A percentile compares a stretch with the other conserved stretches of the same genome.
phyloP scores from a whole-genome alignment of 768 basidiomycete species.

The Pleurotus tuber-regium region DNA sequence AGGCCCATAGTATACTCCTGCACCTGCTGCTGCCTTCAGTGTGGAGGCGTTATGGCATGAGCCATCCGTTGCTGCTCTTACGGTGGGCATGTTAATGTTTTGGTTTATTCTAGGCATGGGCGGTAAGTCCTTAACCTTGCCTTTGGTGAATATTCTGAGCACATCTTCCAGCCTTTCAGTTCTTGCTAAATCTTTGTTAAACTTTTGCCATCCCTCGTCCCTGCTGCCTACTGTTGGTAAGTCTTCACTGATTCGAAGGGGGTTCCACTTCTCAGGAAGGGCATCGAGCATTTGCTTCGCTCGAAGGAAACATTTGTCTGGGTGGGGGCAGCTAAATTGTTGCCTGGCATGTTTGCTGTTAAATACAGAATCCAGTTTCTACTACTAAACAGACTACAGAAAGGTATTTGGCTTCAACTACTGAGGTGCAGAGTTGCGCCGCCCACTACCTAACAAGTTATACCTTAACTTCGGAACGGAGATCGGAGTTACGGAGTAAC shows the following conservation, averaged over 20 bases:
- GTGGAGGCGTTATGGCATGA: background rate
- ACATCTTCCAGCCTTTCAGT: background rate
- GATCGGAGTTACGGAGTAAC: too few relatives aligned
- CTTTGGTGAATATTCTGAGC: constrained; percentile 2
- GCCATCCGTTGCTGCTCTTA: background rate
- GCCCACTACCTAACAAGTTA: too few relatives aligned
- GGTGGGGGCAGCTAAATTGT: background rate
- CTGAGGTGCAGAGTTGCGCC: too few relatives aligned
- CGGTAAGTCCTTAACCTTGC: background rate
- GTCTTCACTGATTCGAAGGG: background rate
- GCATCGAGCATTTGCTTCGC: background rate
- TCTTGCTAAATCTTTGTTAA: background rate
- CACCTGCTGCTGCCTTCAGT: background rate
- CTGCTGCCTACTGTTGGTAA: too few relatives aligned
- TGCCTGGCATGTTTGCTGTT: background rate
- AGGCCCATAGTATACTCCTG: background rate
- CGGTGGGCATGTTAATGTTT: too few relatives aligned
- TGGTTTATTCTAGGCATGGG: background rate
- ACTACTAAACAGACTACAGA: too few relatives aligned
- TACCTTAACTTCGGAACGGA: too few relatives aligned
- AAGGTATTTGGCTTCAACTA: too few relatives aligned
- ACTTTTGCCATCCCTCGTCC: background rate
- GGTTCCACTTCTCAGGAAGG: constrained; percentile 4
- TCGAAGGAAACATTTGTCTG: background rate
- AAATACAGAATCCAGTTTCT: too few relatives aligned